phyloP scores from a whole-genome alignment of 495 filamentous ascomycete genomes.

The Cercophora newfieldiana region DNA sequence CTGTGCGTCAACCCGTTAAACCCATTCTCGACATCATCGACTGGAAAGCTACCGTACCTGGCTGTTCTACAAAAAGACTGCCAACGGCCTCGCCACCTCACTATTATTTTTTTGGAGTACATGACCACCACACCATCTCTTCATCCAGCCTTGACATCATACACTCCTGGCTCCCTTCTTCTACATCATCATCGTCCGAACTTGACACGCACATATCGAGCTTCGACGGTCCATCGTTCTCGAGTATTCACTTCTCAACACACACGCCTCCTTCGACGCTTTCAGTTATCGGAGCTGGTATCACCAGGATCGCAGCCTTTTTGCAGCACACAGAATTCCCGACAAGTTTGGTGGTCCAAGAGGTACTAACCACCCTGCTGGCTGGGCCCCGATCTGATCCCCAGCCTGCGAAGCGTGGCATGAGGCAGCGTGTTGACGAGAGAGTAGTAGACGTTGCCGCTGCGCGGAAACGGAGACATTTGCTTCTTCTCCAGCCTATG shows the following conservation, averaged over 20 bases:
- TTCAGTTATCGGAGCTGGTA: neutral
- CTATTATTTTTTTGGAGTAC: neutral
- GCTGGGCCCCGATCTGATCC: neutral
- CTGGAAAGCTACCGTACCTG: slow-evolving; percentile 17
- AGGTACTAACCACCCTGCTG: neutral
- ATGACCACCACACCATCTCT: neutral
- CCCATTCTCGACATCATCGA: slow-evolving; percentile 18
- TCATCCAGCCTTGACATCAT: neutral
- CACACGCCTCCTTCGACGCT: neutral
- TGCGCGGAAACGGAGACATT: slow-evolving; percentile 21
- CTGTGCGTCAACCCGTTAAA: slow-evolving; percentile 29
- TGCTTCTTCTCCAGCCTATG: slow-evolving; percentile 20
- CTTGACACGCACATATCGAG: neutral
- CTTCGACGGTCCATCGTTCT: neutral
- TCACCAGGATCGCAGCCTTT: neutral
- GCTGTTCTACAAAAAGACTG: slow-evolving; percentile 22
- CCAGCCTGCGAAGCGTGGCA: neutral
- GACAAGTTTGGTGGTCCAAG: neutral
- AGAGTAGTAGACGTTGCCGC: slow-evolving; percentile 19
- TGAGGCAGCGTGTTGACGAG: neutral
- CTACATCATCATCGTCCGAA: neutral
- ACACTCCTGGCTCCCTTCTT: neutral
- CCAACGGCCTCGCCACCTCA: slow-evolving; percentile 18
- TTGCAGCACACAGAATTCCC: too few species aligned
- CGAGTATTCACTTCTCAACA: neutral